These are phyloP conservation scores for Aspergillus glaucus DNA, from an alignment of 2,329 filamentous ascomycete species.

Conservation along the genomic window DNA sequence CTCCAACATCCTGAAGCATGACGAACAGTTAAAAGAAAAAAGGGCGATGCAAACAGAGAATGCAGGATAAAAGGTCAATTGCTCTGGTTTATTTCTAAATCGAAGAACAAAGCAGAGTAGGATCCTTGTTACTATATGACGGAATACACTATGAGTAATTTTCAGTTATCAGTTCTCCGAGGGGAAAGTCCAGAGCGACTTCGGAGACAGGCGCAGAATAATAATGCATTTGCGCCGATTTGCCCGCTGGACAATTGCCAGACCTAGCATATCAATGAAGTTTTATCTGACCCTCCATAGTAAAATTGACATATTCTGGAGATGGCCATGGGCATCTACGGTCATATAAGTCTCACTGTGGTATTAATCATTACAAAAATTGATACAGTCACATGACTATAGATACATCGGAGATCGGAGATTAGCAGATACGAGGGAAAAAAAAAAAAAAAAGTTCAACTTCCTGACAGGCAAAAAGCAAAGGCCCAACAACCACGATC, in stretches of 20 bases:
- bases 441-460: background rate
- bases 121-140: background rate
- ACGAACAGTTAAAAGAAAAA: conserved; percentile 3
- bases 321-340: too few species aligned
- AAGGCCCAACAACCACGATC: background rate
- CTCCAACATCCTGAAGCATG: conserved; percentile 49
- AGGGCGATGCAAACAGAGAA: background rate
- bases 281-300: too few species aligned
- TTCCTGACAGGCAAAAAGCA: background rate
- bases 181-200: background rate
- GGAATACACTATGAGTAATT: background rate
- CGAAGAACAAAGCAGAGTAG: background rate
- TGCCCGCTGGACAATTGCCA: too few species aligned
- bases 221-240: too few species aligned
- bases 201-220: background rate
- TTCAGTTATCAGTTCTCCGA: background rate
- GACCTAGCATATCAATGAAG: too few species aligned
- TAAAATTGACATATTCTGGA: too few species aligned
- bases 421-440: conserved; percentile 2
- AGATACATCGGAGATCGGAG: conserved; percentile 8
- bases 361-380: too few species aligned
- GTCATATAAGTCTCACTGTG: too few species aligned
- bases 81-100: background rate
- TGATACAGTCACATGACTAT: conserved; percentile 6
- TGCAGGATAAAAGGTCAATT: background rate